phyloP scores from a whole-genome alignment of 2,329 filamentous ascomycete species.

The Paramyrothecium sp. region DNA sequence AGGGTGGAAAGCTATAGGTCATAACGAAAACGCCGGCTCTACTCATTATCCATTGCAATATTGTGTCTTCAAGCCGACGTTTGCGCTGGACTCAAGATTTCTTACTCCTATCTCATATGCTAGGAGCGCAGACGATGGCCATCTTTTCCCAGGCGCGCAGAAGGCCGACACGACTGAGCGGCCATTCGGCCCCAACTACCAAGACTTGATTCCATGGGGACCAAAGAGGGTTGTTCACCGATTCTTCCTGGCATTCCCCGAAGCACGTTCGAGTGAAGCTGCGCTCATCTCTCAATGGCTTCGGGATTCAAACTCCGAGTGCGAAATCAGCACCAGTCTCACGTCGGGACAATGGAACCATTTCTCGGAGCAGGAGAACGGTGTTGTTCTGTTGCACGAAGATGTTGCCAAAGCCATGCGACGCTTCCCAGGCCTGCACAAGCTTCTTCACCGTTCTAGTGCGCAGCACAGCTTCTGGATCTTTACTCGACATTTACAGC shows the following conservation, averaged over 20 bases:
- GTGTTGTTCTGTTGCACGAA: conserved; percentile 45
- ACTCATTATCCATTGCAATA: conserved; percentile 28
- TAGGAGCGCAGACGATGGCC: background rate
- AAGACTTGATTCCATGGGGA: conserved; percentile 21
- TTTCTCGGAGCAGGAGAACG: conserved; percentile 32
- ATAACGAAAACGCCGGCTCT: conserved; percentile 4
- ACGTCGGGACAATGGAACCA: conserved; percentile 44
- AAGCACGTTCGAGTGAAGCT: conserved; percentile 27
- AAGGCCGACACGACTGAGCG: background rate
- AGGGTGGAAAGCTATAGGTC: conserved; percentile 27
- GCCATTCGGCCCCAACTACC: conserved; percentile 14
- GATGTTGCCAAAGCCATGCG: conserved; percentile 33
- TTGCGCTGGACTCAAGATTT: conserved; percentile 12
- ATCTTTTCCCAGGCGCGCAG: background rate
- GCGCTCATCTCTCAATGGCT: conserved; percentile 45
- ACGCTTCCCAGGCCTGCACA: conserved; percentile 34
- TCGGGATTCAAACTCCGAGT: conserved; percentile 32
- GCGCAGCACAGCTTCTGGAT: conserved; percentile 35
- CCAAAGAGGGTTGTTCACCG: conserved; percentile 15
- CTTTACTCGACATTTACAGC: conserved; percentile 30
- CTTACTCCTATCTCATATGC: conserved; percentile 19
- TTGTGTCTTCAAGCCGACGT: conserved; percentile 32
- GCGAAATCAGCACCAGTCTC: conserved; percentile 40
- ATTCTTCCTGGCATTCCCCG: conserved; percentile 52
- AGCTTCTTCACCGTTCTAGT: conserved; percentile 27